phyloP scores from a whole-genome alignment of 495 filamentous ascomycete genomes.

The Parathielavia appendiculata region DNA sequence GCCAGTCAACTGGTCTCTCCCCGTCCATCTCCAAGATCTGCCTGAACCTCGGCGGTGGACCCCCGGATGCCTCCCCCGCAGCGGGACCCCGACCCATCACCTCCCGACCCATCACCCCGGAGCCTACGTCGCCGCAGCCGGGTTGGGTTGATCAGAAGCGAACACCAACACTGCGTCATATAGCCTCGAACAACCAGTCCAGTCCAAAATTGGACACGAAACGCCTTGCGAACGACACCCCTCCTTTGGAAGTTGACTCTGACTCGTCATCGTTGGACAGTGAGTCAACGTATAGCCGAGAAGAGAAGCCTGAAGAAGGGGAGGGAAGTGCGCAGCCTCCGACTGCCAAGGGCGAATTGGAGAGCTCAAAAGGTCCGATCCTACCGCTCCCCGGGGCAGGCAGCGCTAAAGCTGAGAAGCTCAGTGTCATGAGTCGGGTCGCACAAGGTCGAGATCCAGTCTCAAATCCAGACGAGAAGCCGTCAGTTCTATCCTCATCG shows the following conservation, averaged over 20 bases:
- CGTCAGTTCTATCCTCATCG: constrained; percentile 3
- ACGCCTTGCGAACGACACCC: constrained; percentile 14
- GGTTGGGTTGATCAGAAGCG: background rate
- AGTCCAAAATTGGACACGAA: background rate
- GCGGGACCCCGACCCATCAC: constrained; percentile 3
- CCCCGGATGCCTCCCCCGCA: constrained; percentile 6
- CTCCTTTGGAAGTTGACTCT: constrained; percentile 17
- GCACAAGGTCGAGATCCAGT: background rate
- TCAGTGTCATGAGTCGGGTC: constrained; percentile 11
- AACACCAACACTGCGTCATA: background rate
- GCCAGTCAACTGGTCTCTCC: constrained; percentile 27
- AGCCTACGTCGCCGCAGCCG: constrained; percentile 13
- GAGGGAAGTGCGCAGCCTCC: constrained; percentile 16
- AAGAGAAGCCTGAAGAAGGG: constrained; percentile 12
- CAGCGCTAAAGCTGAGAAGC: constrained; percentile 18
- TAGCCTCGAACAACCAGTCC: background rate
- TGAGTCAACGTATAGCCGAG: constrained; percentile 14
- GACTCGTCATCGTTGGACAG: constrained; percentile 4
- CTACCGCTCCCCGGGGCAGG: constrained; percentile 1
- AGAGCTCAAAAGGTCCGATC: constrained; percentile 20
- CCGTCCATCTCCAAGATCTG: constrained; percentile 28
- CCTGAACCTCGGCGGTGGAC: constrained; percentile 13
- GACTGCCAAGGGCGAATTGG: constrained; percentile 10
- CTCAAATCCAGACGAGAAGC: constrained; percentile 8
- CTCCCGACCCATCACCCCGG: constrained; percentile 7